These are phyloP conservation scores for Platismatia glauca DNA, from an alignment of 495 filamentous ascomycete species.

Conservation along the genomic window DNA sequence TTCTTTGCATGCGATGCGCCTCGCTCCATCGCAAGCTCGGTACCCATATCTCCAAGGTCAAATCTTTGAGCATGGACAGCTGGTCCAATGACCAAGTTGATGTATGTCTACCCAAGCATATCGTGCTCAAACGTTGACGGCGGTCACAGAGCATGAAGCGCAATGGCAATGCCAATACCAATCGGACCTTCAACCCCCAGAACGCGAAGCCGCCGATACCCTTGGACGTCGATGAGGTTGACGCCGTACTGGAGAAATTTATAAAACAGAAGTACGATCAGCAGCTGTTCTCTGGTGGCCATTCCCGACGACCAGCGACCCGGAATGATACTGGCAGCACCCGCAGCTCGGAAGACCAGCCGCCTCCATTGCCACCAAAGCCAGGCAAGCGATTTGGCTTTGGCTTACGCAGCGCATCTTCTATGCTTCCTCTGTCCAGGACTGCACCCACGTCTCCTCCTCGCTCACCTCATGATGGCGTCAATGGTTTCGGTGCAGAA, in stretches of 20 bases:
- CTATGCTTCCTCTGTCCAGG: slow-evolving; percentile 48
- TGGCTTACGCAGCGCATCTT: slow-evolving; percentile 59
- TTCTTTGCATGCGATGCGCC: slow-evolving; percentile 96
- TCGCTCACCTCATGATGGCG: slow-evolving; percentile 18
- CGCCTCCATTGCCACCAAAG: slow-evolving; percentile 81
- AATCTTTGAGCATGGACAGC: slow-evolving; percentile 94
- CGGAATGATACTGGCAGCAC: slow-evolving; percentile 44
- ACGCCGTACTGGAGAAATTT: slow-evolving; percentile 85
- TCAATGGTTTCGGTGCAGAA: slow-evolving; percentile 19
- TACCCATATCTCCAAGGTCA: slow-evolving; percentile 96
- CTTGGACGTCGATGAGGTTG: slow-evolving; percentile 81
- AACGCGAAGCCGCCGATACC: slow-evolving; percentile 74
- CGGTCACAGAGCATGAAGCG: slow-evolving; percentile 72
- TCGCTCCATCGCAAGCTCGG: slow-evolving; percentile 92
- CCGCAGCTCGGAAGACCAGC: slow-evolving; percentile 41
- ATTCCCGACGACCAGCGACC: slow-evolving; percentile 21
- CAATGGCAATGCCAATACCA: slow-evolving; percentile 76
- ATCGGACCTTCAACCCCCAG: slow-evolving; percentile 78
- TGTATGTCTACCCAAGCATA: slow-evolving; percentile 40
- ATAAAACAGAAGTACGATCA: slow-evolving; percentile 90
- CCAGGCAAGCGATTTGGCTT: slow-evolving; percentile 68
- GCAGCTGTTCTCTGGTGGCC: slow-evolving; percentile 45
- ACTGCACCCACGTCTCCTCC: slow-evolving; percentile 30
- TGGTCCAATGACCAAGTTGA: slow-evolving; percentile 96
- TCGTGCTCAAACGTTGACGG: slow-evolving; percentile 21